phyloP scores from a whole-genome alignment of 2,329 filamentous ascomycete species.

The Claviceps sp. region DNA sequence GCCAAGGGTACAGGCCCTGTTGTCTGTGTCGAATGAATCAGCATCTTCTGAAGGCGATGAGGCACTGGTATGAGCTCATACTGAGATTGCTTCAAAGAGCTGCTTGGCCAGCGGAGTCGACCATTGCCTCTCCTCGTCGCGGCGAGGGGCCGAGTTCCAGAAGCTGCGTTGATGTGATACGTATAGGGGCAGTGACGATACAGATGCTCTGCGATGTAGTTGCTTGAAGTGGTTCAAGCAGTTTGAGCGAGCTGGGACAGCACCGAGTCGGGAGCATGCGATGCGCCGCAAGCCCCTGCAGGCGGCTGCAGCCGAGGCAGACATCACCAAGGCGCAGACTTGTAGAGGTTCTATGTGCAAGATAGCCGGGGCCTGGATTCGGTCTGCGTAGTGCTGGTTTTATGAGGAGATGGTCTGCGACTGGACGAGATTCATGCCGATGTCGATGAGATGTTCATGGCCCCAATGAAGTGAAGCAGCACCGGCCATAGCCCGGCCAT shows the following conservation, averaged over 20 bases:
- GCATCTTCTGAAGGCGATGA: no score
- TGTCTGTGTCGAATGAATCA: slow-evolving; percentile 22
- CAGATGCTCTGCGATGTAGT: no score
- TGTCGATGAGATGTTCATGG: not conserved
- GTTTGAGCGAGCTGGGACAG: not conserved
- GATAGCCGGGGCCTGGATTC: no score
- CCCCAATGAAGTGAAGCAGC: not conserved
- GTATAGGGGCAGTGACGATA: not conserved
- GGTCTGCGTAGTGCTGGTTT: not conserved
- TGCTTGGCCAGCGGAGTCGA: slow-evolving; percentile 85
- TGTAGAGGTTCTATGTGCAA: no score
- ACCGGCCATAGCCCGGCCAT: not conserved
- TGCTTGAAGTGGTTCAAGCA: not conserved
- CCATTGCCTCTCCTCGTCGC: slow-evolving; percentile 51
- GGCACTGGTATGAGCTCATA: slow-evolving; percentile 23
- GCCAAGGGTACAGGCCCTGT: slow-evolving; percentile 88
- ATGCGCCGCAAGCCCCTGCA: slow-evolving; percentile 2
- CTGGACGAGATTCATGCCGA: not conserved
- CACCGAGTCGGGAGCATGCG: not conserved
- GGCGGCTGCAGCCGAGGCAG: not conserved
- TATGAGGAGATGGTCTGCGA: not conserved
- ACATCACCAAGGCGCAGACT: not conserved
- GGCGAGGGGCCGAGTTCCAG: not conserved
- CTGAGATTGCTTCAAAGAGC: slow-evolving; percentile 74
- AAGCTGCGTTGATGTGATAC: not conserved